A percentile compares a stretch with the other conserved stretches of the same genome.
Conservation (phyloP, 768 basidiomycete genomes). For the Boletus tylopilopsis region DNA sequence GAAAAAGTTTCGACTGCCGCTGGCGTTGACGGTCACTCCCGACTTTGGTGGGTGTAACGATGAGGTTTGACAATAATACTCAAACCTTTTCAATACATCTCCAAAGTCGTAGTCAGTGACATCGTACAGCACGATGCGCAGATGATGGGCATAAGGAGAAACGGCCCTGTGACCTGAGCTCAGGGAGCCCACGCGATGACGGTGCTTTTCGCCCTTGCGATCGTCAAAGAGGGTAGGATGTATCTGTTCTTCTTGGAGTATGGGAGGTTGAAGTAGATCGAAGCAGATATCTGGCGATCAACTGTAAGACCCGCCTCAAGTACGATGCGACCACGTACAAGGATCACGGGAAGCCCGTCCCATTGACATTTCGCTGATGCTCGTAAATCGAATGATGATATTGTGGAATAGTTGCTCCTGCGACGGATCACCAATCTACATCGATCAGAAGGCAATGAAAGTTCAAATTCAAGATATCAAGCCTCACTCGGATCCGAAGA, state of each 20-base stretch:
- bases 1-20: constrained; percentile 47
- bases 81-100: constrained; percentile 46
- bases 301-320: constrained; percentile 10
- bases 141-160: constrained; percentile 67
- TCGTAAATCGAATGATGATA: constrained; percentile 53
- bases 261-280: constrained; percentile 61
- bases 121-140: constrained; percentile 59
- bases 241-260: constrained; percentile 57
- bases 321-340: constrained; percentile 40
- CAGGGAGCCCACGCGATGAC: constrained; percentile 55
- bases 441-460: not conserved
- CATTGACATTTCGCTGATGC: constrained; percentile 56
- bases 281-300: constrained; percentile 58
- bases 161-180: constrained; percentile 54
- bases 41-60: constrained; percentile 37
- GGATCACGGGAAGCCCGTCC: constrained; percentile 60
- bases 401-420: constrained; percentile 48
- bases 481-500: constrained; percentile 54
- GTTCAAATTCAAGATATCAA: not conserved
- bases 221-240: constrained; percentile 45
- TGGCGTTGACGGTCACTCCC: constrained; percentile 46
- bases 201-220: constrained; percentile 34
- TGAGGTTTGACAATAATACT: constrained; percentile 49
- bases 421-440: constrained; percentile 55
- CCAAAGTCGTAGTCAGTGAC: constrained; percentile 33